phyloP scores from a whole-genome alignment of 2,329 filamentous ascomycete genomes.

The Aspergillus fructus region DNA sequence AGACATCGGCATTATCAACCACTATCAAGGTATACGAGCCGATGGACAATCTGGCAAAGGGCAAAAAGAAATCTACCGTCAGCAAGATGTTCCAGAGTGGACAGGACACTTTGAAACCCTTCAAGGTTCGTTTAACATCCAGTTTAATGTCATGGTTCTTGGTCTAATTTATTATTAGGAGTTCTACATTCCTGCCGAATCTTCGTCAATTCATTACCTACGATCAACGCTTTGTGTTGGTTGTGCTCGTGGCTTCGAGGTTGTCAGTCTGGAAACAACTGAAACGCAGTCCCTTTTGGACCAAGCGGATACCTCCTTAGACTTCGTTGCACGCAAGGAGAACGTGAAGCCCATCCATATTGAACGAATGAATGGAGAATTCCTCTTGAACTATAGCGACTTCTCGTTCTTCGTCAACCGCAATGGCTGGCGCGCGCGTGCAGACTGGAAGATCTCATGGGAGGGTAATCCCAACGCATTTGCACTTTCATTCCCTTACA shows the following conservation, averaged over 20 bases:
- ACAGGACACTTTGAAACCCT: constrained; percentile 92
- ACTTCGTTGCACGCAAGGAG: constrained; percentile 93
- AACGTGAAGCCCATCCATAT: constrained; percentile 95
- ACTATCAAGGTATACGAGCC: constrained; percentile 99
- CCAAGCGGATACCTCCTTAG: constrained; percentile 94
- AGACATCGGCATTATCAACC: constrained; percentile 86
- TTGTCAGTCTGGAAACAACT: constrained; percentile 94
- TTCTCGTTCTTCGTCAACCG: constrained; percentile 99
- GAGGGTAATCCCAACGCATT: constrained; percentile 91
- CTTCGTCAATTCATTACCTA: constrained; percentile 96
- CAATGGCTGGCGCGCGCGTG: constrained; percentile 93
- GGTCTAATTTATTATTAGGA: constrained; percentile 54
- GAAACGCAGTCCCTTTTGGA: constrained; percentile 96
- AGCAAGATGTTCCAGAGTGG: constrained; percentile 93
- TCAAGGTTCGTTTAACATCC: constrained; percentile 59
- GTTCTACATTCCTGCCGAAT: constrained; percentile 98
- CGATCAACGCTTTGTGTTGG: constrained; percentile 96
- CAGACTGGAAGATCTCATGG: constrained; percentile 97
- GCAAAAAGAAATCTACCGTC: constrained; percentile 92
- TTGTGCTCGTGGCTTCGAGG: constrained; percentile 92
- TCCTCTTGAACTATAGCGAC: constrained; percentile 95
- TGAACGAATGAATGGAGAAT: constrained; percentile 93
- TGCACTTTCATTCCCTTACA: constrained; percentile 94
- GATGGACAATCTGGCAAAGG: constrained; percentile 88
- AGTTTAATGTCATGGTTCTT: not conserved